A percentile compares a stretch with the other conserved stretches of the same genome.
Evolutionary conservation across 1,139 yeast species (phyloP).

Genomic region (Casaregolazyma lundiana): DNA sequence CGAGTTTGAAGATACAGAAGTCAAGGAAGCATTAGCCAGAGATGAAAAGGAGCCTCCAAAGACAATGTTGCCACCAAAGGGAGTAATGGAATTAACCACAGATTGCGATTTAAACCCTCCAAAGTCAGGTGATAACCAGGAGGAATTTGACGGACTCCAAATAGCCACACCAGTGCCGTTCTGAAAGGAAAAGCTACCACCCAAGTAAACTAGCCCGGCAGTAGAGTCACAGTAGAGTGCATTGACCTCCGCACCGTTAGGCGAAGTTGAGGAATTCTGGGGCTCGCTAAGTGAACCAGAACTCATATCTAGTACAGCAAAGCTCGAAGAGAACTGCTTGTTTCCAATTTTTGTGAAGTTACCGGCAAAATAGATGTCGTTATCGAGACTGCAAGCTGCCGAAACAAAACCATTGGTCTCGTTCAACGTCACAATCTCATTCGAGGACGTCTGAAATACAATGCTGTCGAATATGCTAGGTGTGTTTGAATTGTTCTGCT

Average conservation of each 20-base stretch:
- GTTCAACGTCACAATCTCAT: conserved; percentile 19
- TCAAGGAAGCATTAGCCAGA: conserved; percentile 46
- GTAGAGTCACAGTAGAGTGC: conserved; percentile 49
- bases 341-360: conserved; percentile 37
- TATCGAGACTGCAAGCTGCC: conserved; percentile 37
- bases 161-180: conserved; percentile 59
- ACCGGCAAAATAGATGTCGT: conserved; percentile 45
- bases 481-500: conserved; percentile 27
- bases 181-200: conserved; percentile 66
- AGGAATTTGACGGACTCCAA: conserved; percentile 49
- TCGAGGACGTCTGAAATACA: conserved; percentile 22
- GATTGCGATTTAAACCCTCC: conserved; percentile 69
- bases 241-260: conserved; percentile 46
- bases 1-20: conserved; percentile 18
- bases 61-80: conserved; percentile 48
- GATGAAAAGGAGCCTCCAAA: conserved; percentile 77
- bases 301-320: conserved; percentile 52
- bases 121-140: conserved; percentile 55
- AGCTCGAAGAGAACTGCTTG: conserved; percentile 41
- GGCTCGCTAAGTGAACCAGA: conserved; percentile 42
- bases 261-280: conserved; percentile 32
- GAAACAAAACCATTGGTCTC: conserved; percentile 30
- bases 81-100: conserved; percentile 59
- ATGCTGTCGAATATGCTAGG: conserved; percentile 23
- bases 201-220: conserved; percentile 58